phyloP scores from a whole-genome alignment of 2,329 filamentous ascomycete genomes.

The Colletotrichum australisinense region DNA sequence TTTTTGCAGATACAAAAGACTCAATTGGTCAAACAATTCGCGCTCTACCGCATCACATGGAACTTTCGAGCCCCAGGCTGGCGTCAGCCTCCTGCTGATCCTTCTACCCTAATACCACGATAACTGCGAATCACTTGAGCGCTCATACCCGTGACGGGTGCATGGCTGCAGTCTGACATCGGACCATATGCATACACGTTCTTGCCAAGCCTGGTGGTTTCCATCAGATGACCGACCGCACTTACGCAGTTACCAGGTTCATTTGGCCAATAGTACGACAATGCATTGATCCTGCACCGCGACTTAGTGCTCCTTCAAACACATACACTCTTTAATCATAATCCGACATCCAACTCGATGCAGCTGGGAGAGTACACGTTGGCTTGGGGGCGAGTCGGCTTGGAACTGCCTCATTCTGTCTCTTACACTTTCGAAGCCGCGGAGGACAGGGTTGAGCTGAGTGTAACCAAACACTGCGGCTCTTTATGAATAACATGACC shows the following conservation, averaged over 20 bases:
- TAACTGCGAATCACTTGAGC: background rate
- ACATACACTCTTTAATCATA: background rate
- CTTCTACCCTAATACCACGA: background rate
- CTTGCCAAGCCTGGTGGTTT: background rate
- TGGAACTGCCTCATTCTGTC: background rate
- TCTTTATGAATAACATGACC: background rate
- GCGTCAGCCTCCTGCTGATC: background rate
- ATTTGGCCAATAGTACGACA: background rate
- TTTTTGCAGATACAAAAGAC: background rate
- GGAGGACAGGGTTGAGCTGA: background rate
- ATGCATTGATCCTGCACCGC: background rate
- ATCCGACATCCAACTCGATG: background rate
- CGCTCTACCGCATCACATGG: background rate
- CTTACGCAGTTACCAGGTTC: background rate
- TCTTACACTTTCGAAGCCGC: background rate
- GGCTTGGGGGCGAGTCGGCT: background rate
- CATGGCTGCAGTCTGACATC: background rate
- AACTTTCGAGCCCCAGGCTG: background rate
- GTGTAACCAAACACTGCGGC: background rate
- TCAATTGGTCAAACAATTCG: background rate
- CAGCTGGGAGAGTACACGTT: background rate
- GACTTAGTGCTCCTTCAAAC: background rate
- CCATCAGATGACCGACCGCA: background rate
- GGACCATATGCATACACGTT: background rate
- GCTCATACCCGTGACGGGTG: background rate